Evolutionary conservation across 2,329 filamentous ascomycete species (phyloP).

Genomic region (Colletotrichum camelliae): DNA sequence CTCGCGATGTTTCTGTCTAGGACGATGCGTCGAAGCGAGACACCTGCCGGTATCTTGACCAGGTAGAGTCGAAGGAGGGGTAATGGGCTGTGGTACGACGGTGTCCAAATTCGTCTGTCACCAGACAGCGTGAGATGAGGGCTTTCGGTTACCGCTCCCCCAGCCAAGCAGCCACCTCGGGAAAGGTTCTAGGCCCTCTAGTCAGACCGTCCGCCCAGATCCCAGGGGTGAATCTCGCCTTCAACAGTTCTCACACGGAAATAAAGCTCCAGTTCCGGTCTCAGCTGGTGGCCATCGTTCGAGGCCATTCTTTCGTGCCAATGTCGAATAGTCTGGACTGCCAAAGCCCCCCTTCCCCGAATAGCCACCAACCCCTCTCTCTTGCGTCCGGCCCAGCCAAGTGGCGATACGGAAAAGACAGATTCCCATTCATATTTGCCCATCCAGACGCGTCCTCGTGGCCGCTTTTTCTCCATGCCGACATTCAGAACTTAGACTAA

Average conservation of each 20-base stretch:
- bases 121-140: neutral
- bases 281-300: neutral
- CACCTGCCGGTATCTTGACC: neutral
- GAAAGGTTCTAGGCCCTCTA: neutral
- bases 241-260: neutral
- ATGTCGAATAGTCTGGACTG: neutral
- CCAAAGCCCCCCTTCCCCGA: neutral
- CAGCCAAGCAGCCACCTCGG: neutral
- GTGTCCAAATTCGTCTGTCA: neutral
- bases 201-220: neutral
- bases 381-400: conserved; percentile 3
- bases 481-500: neutral
- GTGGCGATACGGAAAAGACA: conserved; percentile 11
- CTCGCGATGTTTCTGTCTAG: neutral
- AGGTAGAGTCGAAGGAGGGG: neutral
- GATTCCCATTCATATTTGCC: conserved; percentile 14
- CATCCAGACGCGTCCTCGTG: neutral
- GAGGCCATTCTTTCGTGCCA: neutral
- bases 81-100: neutral
- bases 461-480: conserved; percentile 8
- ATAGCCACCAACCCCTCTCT: neutral
- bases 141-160: conserved; percentile 6
- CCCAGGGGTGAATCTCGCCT: neutral
- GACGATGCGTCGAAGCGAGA: neutral
- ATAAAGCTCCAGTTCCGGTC: neutral